These are phyloP conservation scores for Fraxinus dipetala DNA, from an alignment of 305 asterid species.

Conservation along the genomic window DNA sequence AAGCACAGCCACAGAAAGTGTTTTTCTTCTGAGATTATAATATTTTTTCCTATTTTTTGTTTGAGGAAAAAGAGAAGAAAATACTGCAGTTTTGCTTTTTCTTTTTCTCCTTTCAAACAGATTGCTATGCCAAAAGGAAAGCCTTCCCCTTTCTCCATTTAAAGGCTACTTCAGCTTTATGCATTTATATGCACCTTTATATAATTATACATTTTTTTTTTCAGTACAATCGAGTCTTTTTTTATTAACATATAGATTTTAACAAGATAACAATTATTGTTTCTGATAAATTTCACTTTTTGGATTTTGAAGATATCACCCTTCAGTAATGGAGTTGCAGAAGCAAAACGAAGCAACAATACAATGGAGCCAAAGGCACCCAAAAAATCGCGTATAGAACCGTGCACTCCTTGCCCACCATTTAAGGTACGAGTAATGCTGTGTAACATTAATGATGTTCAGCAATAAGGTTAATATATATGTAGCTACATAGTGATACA, in stretches of 20 bases:
- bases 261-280: conserved; percentile 38
- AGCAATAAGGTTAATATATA: background rate
- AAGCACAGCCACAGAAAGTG: background rate
- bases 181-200: conserved; percentile 42
- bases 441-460: background rate
- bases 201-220: conserved; percentile 14
- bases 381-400: conserved; percentile 60
- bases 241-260: conserved; percentile 27
- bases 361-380: conserved; percentile 54
- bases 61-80: background rate
- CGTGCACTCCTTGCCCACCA: conserved; percentile 75
- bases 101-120: conserved; percentile 22
- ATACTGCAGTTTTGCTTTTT: background rate
- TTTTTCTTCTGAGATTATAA: background rate
- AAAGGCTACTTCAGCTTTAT: conserved; percentile 62
- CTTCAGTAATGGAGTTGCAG: conserved; percentile 41
- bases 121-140: conserved; percentile 20
- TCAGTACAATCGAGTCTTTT: conserved; percentile 41
- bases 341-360: conserved; percentile 46
- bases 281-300: conserved; percentile 21
- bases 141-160: conserved; percentile 37
- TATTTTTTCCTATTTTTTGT: background rate
- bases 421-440: conserved; percentile 50
- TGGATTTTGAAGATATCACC: conserved; percentile 37
- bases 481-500: background rate